These are phyloP conservation scores for Hexamita inflata DNA, from an alignment of 208 protist genomes.

Conservation along the genomic window DNA sequence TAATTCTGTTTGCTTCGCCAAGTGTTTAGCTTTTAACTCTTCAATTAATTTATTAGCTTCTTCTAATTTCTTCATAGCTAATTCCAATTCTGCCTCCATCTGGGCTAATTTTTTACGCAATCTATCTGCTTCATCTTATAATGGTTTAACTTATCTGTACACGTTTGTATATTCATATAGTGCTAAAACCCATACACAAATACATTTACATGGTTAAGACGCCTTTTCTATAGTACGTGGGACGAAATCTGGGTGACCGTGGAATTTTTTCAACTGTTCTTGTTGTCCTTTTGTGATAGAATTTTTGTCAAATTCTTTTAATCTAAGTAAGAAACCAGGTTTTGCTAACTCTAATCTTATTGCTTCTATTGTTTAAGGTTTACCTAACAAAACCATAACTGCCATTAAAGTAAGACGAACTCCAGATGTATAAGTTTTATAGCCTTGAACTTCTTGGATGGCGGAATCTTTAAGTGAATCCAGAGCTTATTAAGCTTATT, in stretches of 20 bases:
- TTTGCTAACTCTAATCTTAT: too few species aligned
- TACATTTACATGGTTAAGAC: conserved; percentile 62
- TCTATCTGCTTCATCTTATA: neutral
- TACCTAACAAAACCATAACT: too few species aligned
- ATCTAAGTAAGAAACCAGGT: too few species aligned
- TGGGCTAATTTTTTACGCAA: neutral
- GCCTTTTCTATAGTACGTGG: conserved; percentile 63
- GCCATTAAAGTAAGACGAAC: too few species aligned
- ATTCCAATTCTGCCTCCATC: conserved; percentile 72
- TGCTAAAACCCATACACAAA: conserved; percentile 89
- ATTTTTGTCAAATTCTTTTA: too few species aligned
- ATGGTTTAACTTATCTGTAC: conserved; percentile 11
- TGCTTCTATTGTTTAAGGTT: too few species aligned
- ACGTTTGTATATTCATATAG: conserved; percentile 54
- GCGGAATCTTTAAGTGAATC: conserved; percentile 80
- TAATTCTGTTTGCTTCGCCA: conserved; percentile 45
- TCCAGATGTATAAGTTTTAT: too few species aligned
- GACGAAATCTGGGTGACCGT: conserved; percentile 64
- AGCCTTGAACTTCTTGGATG: conserved; percentile 90
- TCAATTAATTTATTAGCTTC: conserved; percentile 70
- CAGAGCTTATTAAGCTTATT: conserved; percentile 74
- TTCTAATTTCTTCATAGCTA: conserved; percentile 59
- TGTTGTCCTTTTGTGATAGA: too few species aligned
- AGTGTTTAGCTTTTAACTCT: conserved; percentile 65
- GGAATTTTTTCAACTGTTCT: conserved; percentile 61